These are phyloP conservation scores for Mucor lusitanicus DNA, from an alignment of 371 early-diverging fungal genomes.

Conservation along the genomic window DNA sequence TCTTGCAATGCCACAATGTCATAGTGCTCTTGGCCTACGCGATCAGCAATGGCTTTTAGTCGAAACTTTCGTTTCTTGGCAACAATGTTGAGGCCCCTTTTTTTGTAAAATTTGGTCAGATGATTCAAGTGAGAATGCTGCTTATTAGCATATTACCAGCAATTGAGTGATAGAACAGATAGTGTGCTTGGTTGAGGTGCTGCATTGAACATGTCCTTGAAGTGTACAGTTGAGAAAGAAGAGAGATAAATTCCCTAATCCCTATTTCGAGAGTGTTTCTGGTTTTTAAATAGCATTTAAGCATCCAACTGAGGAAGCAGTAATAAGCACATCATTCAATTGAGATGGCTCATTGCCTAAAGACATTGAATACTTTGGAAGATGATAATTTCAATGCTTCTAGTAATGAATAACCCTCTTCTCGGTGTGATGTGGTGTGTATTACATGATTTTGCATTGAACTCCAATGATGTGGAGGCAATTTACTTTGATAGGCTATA, in stretches of 20 bases:
- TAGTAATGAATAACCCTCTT: too few relatives aligned
- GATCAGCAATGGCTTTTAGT: conserved; percentile 55
- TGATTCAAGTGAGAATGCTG: not conserved
- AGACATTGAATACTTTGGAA: too few relatives aligned
- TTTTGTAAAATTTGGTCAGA: conserved; percentile 10
- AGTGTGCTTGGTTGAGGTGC: conserved; percentile 9
- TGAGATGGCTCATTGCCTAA: too few relatives aligned
- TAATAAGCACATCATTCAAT: too few relatives aligned
- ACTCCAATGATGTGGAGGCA: too few relatives aligned
- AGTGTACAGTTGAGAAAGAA: not conserved
- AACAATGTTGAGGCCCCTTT: conserved; percentile 57
- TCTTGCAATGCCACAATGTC: conserved; percentile 69
- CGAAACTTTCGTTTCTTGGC: conserved; percentile 52
- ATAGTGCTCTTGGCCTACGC: conserved; percentile 37
- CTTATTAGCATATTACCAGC: conserved; percentile 44
- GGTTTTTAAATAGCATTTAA: not conserved
- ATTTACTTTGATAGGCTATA: not conserved
- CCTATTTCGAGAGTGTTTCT: not conserved
- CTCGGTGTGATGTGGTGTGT: too few relatives aligned
- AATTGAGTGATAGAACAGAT: conserved; percentile 57
- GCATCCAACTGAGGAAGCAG: too few relatives aligned
- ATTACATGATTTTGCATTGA: too few relatives aligned
- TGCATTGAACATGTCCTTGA: not conserved
- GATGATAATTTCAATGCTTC: too few relatives aligned
- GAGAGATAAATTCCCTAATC: not conserved